Evolutionary conservation across 495 filamentous ascomycete genomes (phyloP), one percentile per base, ranked within the genome.

Genomic region (Xylaria cubensis): DNA sequence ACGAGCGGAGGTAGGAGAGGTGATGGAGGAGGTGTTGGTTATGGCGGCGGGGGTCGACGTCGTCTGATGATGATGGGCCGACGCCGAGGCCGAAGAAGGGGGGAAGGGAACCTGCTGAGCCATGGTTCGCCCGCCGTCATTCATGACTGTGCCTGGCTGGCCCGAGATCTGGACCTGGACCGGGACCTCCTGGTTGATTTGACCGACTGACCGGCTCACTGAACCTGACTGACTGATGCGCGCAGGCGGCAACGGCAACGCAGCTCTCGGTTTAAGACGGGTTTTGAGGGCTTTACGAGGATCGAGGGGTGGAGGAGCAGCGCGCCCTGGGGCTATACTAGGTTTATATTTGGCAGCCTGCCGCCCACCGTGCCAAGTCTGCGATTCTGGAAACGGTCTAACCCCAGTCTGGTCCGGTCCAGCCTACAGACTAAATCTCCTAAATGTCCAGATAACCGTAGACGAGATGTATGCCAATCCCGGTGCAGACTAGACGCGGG

Each of bases 211-310:
- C 50, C 5, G 50, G 26, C 8, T 51, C n/a, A 24, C 48, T 10
- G 50, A 26, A 9, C 19, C 50, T 12, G n/a, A 53, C 9, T 26
- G 50, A 53, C 50, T 12, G 50, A 53, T 10, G 44, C 17, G 44
- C 44, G 44, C 44, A 4, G 24, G 34, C n/a, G 48, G 21, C 42
- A 36, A 32, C 26, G 68, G 21, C 42, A 36, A 32, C 26, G 68
- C 69, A 56, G 44, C 46, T 55, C 69, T 79, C 77, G 77, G 77
- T 73, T 79, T 79, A 75, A 76, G 74, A 71, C 77, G 77, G 77
- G 77, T 71, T 76, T 78, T 72, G 73, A 74, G 76, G 74, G 61
- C 50, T 78, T 76, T 78, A 76, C 69, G 69, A 44, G 42, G 36
- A 73, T 53, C 64, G 74, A 53, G 72, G 64, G 69, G 75, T 69